phyloP scores from a whole-genome alignment of 208 protist species.

The Novymonas esmeraldas region DNA sequence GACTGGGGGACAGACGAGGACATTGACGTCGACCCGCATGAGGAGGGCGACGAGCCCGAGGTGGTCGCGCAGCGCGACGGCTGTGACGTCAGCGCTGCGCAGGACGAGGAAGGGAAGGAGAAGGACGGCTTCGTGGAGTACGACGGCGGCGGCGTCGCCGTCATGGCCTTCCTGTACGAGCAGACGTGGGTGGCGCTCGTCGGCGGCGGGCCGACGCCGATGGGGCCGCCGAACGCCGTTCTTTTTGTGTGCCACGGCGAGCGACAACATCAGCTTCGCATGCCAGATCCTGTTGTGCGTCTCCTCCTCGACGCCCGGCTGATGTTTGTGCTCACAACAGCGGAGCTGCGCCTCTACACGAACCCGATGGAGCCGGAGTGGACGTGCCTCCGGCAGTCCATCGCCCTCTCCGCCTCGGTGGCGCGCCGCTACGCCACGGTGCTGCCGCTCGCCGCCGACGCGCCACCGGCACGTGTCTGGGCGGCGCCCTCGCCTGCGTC shows the following conservation, averaged over 20 bases:
- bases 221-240: conserved; percentile 34
- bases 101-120: background rate
- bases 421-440: conserved; percentile 11
- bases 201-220: conserved; percentile 58
- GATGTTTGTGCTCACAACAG: conserved; percentile 41
- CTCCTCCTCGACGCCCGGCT: conserved; percentile 40
- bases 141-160: conserved; percentile 49
- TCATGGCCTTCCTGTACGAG: conserved; percentile 68
- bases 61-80: too few relatives aligned
- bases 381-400: conserved; percentile 22
- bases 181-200: conserved; percentile 63
- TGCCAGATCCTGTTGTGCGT: conserved; percentile 28
- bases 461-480: background rate
- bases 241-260: conserved; percentile 26
- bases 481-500: background rate
- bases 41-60: too few relatives aligned
- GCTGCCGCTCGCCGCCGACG: background rate
- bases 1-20: conserved; percentile 16
- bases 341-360: conserved; percentile 40
- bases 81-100: background rate
- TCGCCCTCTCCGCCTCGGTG: conserved; percentile 5
- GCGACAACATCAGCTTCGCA: conserved; percentile 8
- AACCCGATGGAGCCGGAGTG: conserved; percentile 40
- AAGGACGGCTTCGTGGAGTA: conserved; percentile 32
- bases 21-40: conserved; percentile 14